A percentile compares a stretch with the other conserved stretches of the same genome.
Evolutionary conservation across 2,329 filamentous ascomycete species (phyloP).

Genomic region (Pseudocercospora vitis): DNA sequence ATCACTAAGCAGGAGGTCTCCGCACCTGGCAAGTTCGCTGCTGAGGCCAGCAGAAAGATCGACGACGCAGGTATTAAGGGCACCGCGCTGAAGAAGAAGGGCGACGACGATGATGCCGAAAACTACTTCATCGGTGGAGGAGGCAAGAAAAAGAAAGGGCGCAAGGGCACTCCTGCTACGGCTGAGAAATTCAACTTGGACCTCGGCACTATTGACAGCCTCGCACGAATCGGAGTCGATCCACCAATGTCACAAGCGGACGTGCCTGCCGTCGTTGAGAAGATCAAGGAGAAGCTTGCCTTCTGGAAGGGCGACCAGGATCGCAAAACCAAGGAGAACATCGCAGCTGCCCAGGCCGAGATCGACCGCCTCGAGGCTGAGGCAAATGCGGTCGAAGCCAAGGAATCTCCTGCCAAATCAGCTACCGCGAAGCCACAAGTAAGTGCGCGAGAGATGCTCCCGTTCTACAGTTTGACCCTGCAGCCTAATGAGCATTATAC

Average conservation of each 20-base stretch:
- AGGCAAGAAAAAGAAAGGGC: conserved; percentile 84
- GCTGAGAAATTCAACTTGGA: conserved; percentile 80
- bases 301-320: conserved; percentile 91
- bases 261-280: conserved; percentile 75
- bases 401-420: conserved; percentile 38
- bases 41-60: conserved; percentile 77
- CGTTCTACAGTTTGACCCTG: too few relatives aligned
- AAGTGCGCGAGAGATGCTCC: too few relatives aligned
- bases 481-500: too few relatives aligned
- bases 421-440: conserved; percentile 55
- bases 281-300: conserved; percentile 87
- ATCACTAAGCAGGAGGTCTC: conserved; percentile 62
- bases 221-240: conserved; percentile 78
- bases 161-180: conserved; percentile 70
- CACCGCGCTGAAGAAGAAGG: conserved; percentile 79
- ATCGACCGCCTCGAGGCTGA: conserved; percentile 81
- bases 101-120: conserved; percentile 77
- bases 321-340: conserved; percentile 86
- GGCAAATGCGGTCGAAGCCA: conserved; percentile 52
- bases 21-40: conserved; percentile 69
- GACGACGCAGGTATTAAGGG: conserved; percentile 85
- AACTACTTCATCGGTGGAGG: conserved; percentile 70
- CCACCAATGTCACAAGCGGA: conserved; percentile 84
- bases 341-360: conserved; percentile 93
- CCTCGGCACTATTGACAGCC: conserved; percentile 88